Evolutionary conservation across 2,329 filamentous ascomycete species (phyloP).

Genomic region (Fusarium concolor): DNA sequence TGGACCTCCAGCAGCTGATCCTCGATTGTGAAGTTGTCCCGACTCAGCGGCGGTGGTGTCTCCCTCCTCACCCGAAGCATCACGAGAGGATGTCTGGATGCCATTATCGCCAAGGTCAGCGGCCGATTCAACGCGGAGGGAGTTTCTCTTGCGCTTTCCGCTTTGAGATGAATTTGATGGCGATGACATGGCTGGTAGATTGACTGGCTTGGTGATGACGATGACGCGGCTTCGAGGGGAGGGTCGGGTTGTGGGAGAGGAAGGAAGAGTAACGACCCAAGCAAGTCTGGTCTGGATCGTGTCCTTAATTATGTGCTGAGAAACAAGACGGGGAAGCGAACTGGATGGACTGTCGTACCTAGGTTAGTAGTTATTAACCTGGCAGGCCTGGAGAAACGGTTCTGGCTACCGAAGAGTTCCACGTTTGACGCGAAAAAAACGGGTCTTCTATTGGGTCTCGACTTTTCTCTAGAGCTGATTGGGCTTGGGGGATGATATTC

Average conservation of each 20-base stretch:
- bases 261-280: constrained; percentile 10
- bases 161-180: constrained; percentile 64
- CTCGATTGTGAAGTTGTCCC: constrained; percentile 68
- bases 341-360: neutral
- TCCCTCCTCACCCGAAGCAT: constrained; percentile 85
- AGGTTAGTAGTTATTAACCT: constrained; percentile 23
- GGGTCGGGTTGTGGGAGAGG: constrained; percentile 33
- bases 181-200: constrained; percentile 34
- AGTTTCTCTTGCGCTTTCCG: constrained; percentile 85
- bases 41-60: constrained; percentile 76
- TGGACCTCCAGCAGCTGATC: constrained; percentile 63
- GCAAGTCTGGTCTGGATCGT: neutral
- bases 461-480: constrained; percentile 22
- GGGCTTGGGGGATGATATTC: constrained; percentile 19
- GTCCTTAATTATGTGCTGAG: constrained; percentile 15
- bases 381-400: constrained; percentile 41
- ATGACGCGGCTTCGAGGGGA: constrained; percentile 36
- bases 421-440: constrained; percentile 40
- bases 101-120: constrained; percentile 62
- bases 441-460: constrained; percentile 26
- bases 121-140: constrained; percentile 62
- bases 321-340: constrained; percentile 18
- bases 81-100: constrained; percentile 78
- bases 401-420: constrained; percentile 38
- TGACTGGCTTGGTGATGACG: constrained; percentile 1